Base-by-base conservation (phyloP, 2,329 filamentous ascomycete species). In the Alternaria tenuissima region DNA sequence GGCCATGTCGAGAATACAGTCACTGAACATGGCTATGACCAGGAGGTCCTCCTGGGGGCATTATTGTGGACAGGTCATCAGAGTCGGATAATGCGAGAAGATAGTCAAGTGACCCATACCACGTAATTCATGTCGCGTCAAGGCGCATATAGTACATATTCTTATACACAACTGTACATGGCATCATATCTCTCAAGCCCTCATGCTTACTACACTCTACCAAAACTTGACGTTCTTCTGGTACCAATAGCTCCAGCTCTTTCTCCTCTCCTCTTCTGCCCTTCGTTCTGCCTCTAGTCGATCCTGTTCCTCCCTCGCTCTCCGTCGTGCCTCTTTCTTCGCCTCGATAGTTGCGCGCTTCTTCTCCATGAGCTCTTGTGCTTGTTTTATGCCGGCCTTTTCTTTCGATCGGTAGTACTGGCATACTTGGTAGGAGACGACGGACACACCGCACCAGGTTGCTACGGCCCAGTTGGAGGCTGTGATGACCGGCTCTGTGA, bases 391-490 rank as follows among this genome's bases (percentile, higher is more conserved):
- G 63, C 92, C 91, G 63, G 89, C 87, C 70, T 89, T 87, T 79
- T 98, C 94, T 62, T 90, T 85, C 48, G 87, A 84, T 60, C 93
- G 85, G 63, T 87, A 86, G 67, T 89, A 89, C 73, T 93, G 89
- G 80, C 94, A 98, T 73, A 91, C 93, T 79, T 97, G 92, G 80
- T 93, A 95, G 52, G 90, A 89, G 30, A 85, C 84, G 47, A 91
- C 82, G n/a, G 91, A 89, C 7, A 86, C 86, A 20, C 90, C 75
- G 24, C 89, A 83, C 76, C 95, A 96, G 36, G 88, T 84, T 7
- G 89, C 91, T 6, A 95, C 93, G 0, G 93, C 93, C 91, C 92
- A 96, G 73, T 96, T 96, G 36, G 90, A 89, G 1, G 91, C 88
- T 71, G 86, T 87, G 57, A 85, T 86, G 62, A 93, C 80, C 18